Evolutionary conservation across 306 rosid species (phyloP).

Genomic region (Morella rubra): DNA sequence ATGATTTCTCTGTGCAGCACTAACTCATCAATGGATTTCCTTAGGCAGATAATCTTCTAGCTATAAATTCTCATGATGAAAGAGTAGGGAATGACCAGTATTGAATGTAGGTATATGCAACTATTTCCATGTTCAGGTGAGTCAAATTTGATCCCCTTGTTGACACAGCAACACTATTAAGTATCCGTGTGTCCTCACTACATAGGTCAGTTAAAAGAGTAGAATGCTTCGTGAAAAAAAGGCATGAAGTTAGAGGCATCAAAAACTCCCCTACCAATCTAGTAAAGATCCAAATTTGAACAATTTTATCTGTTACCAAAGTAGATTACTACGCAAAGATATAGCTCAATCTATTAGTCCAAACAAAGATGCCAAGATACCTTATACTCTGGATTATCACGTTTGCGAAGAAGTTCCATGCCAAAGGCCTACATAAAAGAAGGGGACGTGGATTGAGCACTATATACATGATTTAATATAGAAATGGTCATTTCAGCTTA

Average conservation of each 20-base stretch:
- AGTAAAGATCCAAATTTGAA: slow-evolving; percentile 4
- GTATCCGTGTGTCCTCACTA: not conserved
- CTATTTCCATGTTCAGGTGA: not conserved
- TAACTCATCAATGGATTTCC: not conserved
- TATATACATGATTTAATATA: slow-evolving; percentile 18
- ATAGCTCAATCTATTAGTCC: slow-evolving; percentile 5
- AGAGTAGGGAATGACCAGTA: not conserved
- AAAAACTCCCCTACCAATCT: slow-evolving; percentile 6
- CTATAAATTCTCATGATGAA: not conserved
- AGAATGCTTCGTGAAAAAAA: not conserved
- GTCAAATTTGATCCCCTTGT: not conserved
- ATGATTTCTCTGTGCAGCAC: not conserved
- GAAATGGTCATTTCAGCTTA: not conserved
- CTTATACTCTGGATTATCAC: slow-evolving; percentile 89
- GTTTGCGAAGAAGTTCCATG: slow-evolving; percentile 84
- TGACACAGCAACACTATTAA: not conserved
- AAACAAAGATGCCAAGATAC: slow-evolving; percentile 39
- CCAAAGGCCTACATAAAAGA: slow-evolving; percentile 67
- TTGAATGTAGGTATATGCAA: not conserved
- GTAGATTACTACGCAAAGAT: not conserved
- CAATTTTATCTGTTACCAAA: not conserved
- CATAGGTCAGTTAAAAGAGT: not conserved
- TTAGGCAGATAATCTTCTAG: not conserved
- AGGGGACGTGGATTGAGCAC: slow-evolving; percentile 3
- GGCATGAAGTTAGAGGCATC: slow-evolving; percentile 17